These are phyloP conservation scores for Trifolium pratense DNA, from an alignment of 306 rosid species.

Conservation along the genomic window DNA sequence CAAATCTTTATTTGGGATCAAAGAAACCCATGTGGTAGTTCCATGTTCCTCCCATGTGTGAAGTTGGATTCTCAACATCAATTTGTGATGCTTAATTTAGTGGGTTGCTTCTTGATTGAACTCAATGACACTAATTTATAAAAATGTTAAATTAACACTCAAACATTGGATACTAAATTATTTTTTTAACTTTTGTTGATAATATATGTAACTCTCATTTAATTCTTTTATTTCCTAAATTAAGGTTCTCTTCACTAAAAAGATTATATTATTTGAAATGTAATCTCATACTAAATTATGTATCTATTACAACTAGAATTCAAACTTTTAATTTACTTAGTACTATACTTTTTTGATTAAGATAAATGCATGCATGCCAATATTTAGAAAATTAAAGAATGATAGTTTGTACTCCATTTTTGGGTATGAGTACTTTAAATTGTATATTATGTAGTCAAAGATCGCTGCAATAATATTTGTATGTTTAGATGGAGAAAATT, in stretches of 20 bases:
- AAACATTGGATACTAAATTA: not conserved
- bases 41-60: constrained; percentile 37
- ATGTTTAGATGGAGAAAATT: constrained; percentile 30
- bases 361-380: no score
- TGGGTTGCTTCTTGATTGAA: constrained; percentile 22
- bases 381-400: no score
- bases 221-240: no score
- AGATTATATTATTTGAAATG: no score
- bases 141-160: not conserved
- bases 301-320: no score
- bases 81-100: not conserved
- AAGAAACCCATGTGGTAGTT: constrained; percentile 9
- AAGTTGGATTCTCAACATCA: constrained; percentile 28
- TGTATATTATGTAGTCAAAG: constrained; percentile 36
- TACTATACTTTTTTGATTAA: no score
- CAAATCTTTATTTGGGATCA: constrained; percentile 35
- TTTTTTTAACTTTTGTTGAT: not conserved
- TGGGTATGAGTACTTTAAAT: not conserved
- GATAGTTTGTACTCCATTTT: no score
- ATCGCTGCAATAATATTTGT: constrained; percentile 27
- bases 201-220: no score
- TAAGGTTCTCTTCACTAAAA: no score
- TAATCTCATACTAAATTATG: no score
- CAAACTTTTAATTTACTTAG: no score
- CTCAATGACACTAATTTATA: not conserved